These are phyloP conservation scores for Larix kaempferi DNA, from an alignment of 75 land plant species.

Conservation along the genomic window DNA sequence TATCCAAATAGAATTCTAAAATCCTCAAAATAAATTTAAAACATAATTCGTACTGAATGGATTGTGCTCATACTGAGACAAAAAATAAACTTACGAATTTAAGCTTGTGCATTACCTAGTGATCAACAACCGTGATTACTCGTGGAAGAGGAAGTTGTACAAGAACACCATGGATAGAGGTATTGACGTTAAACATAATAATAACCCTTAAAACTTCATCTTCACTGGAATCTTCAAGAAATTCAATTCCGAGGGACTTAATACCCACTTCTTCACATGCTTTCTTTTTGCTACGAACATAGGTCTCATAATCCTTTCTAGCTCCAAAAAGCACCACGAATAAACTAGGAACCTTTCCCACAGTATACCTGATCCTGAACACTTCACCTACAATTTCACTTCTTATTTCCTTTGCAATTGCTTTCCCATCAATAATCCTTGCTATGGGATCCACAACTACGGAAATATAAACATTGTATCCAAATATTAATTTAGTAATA, in stretches of 20 bases:
- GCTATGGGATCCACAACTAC: constrained; percentile 15
- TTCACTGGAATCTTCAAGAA: constrained; percentile 65
- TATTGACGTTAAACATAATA: constrained; percentile 48
- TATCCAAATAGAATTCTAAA: neutral
- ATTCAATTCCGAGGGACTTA: constrained; percentile 36
- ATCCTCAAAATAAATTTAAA: neutral
- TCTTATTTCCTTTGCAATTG: constrained; percentile 68
- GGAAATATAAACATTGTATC: neutral
- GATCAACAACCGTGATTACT: constrained; percentile 26
- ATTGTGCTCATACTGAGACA: too few species aligned
- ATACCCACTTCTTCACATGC: constrained; percentile 87
- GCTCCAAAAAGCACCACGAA: constrained; percentile 82
- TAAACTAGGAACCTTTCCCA: constrained; percentile 80
- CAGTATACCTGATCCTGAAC: constrained; percentile 50
- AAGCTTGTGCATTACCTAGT: neutral
- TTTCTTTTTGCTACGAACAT: constrained; percentile 73
- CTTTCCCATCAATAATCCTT: constrained; percentile 71
- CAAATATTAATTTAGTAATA: neutral
- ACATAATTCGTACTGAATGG: neutral
- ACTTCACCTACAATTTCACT: constrained; percentile 64
- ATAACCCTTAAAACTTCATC: constrained; percentile 53
- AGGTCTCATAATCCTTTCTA: constrained; percentile 68
- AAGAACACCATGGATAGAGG: constrained; percentile 80
- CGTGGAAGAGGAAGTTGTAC: constrained; percentile 88
- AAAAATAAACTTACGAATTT: neutral